phyloP scores from a whole-genome alignment of 2,329 filamentous ascomycete species.

The Kalmusia sp. region DNA sequence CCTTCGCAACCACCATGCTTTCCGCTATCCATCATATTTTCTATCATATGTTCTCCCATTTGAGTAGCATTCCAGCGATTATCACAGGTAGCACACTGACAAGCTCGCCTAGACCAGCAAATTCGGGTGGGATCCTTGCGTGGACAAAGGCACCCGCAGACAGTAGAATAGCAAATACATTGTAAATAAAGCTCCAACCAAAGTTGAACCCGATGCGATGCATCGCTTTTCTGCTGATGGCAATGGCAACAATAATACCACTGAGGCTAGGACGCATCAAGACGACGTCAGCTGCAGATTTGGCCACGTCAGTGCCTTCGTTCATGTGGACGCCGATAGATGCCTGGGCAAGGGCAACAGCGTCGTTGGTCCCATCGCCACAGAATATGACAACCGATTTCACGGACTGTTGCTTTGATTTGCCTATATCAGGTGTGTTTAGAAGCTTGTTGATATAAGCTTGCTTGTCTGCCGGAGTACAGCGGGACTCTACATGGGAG shows the following conservation, averaged over 20 bases:
- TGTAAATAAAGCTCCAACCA: constrained; percentile 74
- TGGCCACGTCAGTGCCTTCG: constrained; percentile 65
- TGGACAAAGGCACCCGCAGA: constrained; percentile 64
- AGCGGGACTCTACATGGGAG: constrained; percentile 53
- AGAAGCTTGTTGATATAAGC: constrained; percentile 55
- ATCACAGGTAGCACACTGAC: constrained; percentile 77
- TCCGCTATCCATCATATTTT: no score
- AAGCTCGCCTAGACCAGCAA: constrained; percentile 74
- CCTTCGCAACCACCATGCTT: no score
- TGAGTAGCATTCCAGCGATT: constrained; percentile 58
- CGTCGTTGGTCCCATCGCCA: constrained; percentile 85
- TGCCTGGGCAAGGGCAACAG: constrained; percentile 73
- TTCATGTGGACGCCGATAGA: constrained; percentile 75
- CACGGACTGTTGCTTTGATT: neutral
- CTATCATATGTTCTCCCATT: constrained; percentile 40
- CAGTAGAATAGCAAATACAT: constrained; percentile 71
- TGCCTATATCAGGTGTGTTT: neutral
- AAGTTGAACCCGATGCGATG: constrained; percentile 69
- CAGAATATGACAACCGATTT: constrained; percentile 66
- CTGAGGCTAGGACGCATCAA: constrained; percentile 64
- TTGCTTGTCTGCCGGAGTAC: constrained; percentile 62
- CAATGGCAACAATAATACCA: constrained; percentile 65
- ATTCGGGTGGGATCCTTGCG: constrained; percentile 67
- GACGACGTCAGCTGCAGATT: constrained; percentile 72
- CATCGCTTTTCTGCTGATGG: constrained; percentile 55